Base-by-base conservation (phyloP, 1,139 yeast genomes). In the Nakaseomyces kungkrabaensis region DNA sequence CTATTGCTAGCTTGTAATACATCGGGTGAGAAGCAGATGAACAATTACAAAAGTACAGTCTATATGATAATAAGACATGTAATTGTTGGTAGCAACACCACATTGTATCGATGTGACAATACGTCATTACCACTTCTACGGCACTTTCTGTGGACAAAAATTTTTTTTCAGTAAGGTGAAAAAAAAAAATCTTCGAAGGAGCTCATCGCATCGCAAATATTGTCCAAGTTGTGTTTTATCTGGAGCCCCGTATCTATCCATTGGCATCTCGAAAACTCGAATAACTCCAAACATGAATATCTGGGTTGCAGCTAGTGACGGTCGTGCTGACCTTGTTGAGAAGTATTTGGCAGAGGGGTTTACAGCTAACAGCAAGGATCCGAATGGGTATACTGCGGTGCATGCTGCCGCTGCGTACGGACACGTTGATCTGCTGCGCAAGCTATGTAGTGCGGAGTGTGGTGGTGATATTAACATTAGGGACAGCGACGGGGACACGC, bases 321-420 rank as follows among this genome's bases (percentile, higher is more conserved):
- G 87, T 59, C 79, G 83, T 55, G 56, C 75, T 2, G 75, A 72
- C 4, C 63, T 74, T 9, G 96, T 92, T 11, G 76, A 79, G 56
- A 62, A 73, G 9, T 72, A 74, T 51, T 68, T 92, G 11, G 47
- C 48, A 22, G 70, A 68, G 4, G 64, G 76, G 0, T 75, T 73
- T 54, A 73, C 81, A 1, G 78, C 96, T 2, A 83, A 87, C 61
- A 76, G 83, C 22, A 80, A 83, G 57, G 98, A 92, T 65, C 85
- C 88, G 1, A 88, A 89, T 61, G 98, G 98, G 0, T 92, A 92
- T 68, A 90, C 97, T 0, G 95, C 97, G 10, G 76, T 92, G 31
- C 98, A 92, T 66, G 98, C 98, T 0, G 97, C 97, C 3, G 95
- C 95, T 4, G 85, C 97, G 1, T 92, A 92, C 65, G 94, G 94